These are phyloP conservation scores for Metschnikowia lunata DNA, from an alignment of 805 yeast genomes.

Conservation along the genomic window DNA sequence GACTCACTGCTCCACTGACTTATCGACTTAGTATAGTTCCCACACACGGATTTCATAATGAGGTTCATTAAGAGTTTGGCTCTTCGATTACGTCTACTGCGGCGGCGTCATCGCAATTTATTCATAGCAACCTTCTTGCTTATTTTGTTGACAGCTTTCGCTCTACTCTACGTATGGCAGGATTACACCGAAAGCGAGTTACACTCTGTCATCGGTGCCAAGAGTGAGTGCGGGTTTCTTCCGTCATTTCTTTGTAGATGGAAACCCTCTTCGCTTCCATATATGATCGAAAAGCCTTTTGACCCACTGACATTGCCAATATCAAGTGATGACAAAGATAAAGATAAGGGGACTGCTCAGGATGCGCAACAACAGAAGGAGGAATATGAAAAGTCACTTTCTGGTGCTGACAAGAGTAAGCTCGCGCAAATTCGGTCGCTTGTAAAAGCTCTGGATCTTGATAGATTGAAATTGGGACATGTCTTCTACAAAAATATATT, in stretches of 20 bases:
- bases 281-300: conserved; percentile 4
- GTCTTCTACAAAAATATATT: conserved; percentile 42
- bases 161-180: conserved; percentile 8
- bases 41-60: conserved; percentile 2
- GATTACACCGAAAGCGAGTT: conserved; percentile 4
- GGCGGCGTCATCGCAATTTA: conserved; percentile 13
- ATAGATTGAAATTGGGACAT: conserved; percentile 29
- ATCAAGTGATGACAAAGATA: not conserved
- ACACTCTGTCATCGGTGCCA: conserved; percentile 3
- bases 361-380: not conserved
- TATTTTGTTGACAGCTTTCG: conserved; percentile 5
- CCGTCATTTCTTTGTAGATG: conserved; percentile 11
- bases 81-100: conserved; percentile 14
- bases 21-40: too few species aligned
- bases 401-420: conserved; percentile 6
- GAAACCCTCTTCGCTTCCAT: not conserved
- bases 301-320: not conserved
- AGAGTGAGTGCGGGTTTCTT: conserved; percentile 5
- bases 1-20: too few species aligned
- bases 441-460: conserved; percentile 4
- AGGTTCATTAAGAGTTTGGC: conserved; percentile 7
- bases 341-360: not conserved
- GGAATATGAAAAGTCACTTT: not conserved
- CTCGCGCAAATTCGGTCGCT: conserved; percentile 12
- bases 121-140: conserved; percentile 5